These are phyloP conservation scores for Pichia sp. DNA, from an alignment of 1,139 yeast species.

Conservation along the genomic window DNA sequence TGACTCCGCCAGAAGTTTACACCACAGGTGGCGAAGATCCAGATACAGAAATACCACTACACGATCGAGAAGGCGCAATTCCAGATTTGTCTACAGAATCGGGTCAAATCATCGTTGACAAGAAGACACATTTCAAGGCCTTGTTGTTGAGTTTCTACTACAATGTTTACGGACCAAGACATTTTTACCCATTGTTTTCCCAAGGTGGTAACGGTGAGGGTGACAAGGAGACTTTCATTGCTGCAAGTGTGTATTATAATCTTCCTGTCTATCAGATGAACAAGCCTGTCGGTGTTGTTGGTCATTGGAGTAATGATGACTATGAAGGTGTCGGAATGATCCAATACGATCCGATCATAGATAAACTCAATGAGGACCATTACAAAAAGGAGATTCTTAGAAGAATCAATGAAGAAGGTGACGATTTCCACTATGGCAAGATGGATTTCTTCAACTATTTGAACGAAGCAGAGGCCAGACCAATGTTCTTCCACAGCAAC, in stretches of 20 bases:
- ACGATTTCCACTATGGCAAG: conserved; percentile 15
- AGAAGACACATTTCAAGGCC: conserved; percentile 49
- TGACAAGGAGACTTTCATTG: conserved; percentile 60
- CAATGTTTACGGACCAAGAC: conserved; percentile 54
- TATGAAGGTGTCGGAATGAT: conserved; percentile 51
- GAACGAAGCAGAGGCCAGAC: conserved; percentile 29
- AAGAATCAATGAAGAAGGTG: conserved; percentile 15
- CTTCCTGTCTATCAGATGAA: conserved; percentile 51
- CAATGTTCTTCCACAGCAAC: conserved; percentile 41
- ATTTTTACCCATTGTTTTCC: conserved; percentile 51
- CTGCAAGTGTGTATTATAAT: conserved; percentile 49
- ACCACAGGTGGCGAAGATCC: conserved; percentile 20
- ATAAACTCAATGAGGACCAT: conserved; percentile 38
- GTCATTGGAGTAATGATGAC: conserved; percentile 33
- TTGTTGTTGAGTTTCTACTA: conserved; percentile 51
- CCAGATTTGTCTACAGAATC: conserved; percentile 63
- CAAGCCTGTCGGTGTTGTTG: conserved; percentile 43
- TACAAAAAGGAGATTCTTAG: conserved; percentile 10
- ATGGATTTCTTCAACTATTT: conserved; percentile 23
- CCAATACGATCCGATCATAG: conserved; percentile 49
- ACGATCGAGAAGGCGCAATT: conserved; percentile 53
- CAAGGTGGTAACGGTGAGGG: conserved; percentile 65
- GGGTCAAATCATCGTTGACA: conserved; percentile 55
- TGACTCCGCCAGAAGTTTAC: conserved; percentile 23
- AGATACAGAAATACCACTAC: conserved; percentile 33